Conservation (phyloP, 176 grass and related monocot genomes). For the Panicum miliaceum region DNA sequence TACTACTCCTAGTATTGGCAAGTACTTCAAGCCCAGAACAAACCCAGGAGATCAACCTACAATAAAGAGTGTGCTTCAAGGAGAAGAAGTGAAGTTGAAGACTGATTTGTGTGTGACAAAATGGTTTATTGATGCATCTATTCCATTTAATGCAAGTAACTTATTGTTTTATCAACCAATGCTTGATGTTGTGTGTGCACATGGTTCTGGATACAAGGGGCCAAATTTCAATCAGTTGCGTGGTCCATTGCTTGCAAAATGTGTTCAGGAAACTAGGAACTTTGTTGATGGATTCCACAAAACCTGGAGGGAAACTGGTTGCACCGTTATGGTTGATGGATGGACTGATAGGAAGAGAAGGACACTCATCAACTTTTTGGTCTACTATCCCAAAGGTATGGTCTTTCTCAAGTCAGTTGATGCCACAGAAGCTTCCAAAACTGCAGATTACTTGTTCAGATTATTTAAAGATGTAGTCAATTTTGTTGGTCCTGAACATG, state of each 20-base stretch:
- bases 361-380: conserved; percentile 19
- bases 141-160: conserved; percentile 25
- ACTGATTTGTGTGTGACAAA: too few species aligned
- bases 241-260: conserved; percentile 25
- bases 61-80: too few species aligned
- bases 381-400: background rate
- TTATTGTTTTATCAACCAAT: conserved; percentile 10
- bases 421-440: conserved; percentile 3
- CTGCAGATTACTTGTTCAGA: conserved; percentile 11
- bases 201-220: conserved; percentile 26
- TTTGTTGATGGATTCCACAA: conserved; percentile 1
- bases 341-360: background rate
- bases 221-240: background rate
- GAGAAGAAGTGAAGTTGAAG: too few species aligned
- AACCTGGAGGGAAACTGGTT: conserved; percentile 22
- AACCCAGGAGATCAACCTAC: too few species aligned
- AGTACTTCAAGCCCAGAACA: too few species aligned
- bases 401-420: conserved; percentile 18
- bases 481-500: conserved; percentile 5
- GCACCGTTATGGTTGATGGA: conserved; percentile 10
- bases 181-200: background rate
- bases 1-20: too few species aligned
- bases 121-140: background rate
- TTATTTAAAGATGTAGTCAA: background rate
- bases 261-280: conserved; percentile 17